These are phyloP conservation scores for Paxillus rubicundulus DNA, from an alignment of 768 basidiomycete genomes.

Conservation along the genomic window DNA sequence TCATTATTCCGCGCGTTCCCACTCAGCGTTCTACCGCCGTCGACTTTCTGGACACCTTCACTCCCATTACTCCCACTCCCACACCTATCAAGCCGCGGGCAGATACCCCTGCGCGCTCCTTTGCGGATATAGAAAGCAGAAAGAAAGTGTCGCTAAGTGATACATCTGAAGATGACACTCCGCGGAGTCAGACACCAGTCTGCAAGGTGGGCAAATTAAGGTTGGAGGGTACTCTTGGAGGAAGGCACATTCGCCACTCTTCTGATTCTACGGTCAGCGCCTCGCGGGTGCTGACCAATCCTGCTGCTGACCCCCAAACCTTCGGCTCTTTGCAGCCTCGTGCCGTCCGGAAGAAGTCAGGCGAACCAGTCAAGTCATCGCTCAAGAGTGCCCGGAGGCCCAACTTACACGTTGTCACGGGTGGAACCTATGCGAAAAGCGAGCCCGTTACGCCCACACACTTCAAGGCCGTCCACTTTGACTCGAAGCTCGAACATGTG, in stretches of 20 bases:
- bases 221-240: constrained; percentile 19
- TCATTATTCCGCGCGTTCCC: constrained; percentile 34
- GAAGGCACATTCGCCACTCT: constrained; percentile 19
- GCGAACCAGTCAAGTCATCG: constrained; percentile 89
- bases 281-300: neutral
- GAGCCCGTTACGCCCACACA: constrained; percentile 79
- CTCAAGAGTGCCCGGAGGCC: constrained; percentile 70
- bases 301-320: neutral
- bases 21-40: constrained; percentile 24
- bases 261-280: constrained; percentile 18
- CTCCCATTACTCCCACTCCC: constrained; percentile 44
- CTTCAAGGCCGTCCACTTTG: constrained; percentile 89
- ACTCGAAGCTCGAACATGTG: constrained; percentile 87
- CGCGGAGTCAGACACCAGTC: constrained; percentile 18
- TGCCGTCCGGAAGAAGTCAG: constrained; percentile 86
- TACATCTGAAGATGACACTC: constrained; percentile 29
- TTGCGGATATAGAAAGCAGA: constrained; percentile 13
- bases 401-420: constrained; percentile 52
- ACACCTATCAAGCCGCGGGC: constrained; percentile 25
- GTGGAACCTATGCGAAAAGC: constrained; percentile 54
- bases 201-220: constrained; percentile 21
- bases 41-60: constrained; percentile 28
- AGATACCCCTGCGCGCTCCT: constrained; percentile 7
- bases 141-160: constrained; percentile 20
- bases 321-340: constrained; percentile 27